A percentile compares a stretch with the other conserved stretches of the same genome.
These are phyloP conservation scores for Corymbia maculata DNA, from an alignment of 345 rosid species.

Conservation along the genomic window DNA sequence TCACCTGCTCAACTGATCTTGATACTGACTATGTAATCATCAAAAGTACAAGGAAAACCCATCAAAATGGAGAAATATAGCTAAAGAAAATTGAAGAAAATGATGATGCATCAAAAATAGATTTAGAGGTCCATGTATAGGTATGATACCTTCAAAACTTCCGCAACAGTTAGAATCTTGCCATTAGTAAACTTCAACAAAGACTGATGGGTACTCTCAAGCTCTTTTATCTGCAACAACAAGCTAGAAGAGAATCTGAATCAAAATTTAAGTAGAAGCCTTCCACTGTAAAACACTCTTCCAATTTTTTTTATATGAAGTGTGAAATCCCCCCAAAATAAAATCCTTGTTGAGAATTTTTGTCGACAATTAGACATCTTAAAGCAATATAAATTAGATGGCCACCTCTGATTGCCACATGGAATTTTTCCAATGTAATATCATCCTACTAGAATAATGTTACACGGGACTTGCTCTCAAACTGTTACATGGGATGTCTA, in stretches of 20 bases:
- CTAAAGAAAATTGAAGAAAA: not conserved
- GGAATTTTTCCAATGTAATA: not conserved
- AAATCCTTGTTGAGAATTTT: not conserved
- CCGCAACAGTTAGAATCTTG: slow-evolving; percentile 59
- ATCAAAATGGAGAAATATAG: not conserved
- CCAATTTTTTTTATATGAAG: not conserved
- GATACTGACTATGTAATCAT: slow-evolving; percentile 37
- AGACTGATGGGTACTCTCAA: slow-evolving; percentile 25
- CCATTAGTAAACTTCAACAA: slow-evolving; percentile 20
- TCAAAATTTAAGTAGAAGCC: slow-evolving; percentile 1
- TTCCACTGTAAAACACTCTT: not conserved
- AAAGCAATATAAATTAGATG: not conserved
- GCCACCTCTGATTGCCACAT: not conserved
- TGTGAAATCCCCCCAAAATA: not conserved
- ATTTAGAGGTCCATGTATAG: not conserved
- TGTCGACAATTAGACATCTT: not conserved
- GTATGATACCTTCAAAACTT: slow-evolving; percentile 61
- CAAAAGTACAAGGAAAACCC: slow-evolving; percentile 4
- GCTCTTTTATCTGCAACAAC: slow-evolving; percentile 54
- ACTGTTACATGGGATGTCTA: slow-evolving; percentile 12
- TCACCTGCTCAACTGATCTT: slow-evolving; percentile 56
- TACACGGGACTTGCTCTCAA: not conserved
- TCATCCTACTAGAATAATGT: not conserved
- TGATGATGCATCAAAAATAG: not conserved
- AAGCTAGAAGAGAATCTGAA: slow-evolving; percentile 21